Conservation (phyloP, 2,329 filamentous ascomycete genomes). For the Didymellaceae sp. region DNA sequence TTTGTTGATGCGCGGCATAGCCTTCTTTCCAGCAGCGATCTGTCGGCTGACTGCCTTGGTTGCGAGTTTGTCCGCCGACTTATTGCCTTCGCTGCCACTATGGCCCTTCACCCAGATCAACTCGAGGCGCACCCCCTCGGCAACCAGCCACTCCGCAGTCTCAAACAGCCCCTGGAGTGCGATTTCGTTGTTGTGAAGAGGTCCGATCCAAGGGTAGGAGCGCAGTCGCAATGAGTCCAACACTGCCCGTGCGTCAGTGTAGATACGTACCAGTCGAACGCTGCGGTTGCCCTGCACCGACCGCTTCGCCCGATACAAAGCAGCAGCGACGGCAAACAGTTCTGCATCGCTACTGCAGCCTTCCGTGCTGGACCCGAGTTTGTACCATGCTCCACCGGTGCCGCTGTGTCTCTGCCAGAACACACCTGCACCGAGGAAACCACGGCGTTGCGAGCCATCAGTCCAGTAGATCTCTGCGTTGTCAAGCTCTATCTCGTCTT, state of each 20-base stretch:
- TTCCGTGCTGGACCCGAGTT: conserved; percentile 1
- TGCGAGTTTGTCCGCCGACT: conserved; percentile 9
- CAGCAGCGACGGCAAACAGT: conserved; percentile 16
- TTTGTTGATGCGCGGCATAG: background rate
- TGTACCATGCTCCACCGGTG: background rate
- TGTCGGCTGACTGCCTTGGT: background rate
- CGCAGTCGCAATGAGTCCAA: background rate
- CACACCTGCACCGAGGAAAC: conserved; percentile 12
- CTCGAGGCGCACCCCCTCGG: background rate
- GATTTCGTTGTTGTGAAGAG: background rate
- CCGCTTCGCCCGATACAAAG: conserved; percentile 4
- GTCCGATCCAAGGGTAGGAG: background rate
- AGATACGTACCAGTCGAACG: conserved; percentile 10
- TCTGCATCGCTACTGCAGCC: conserved; percentile 10
- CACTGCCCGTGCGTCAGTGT: background rate
- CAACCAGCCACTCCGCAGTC: conserved; percentile 4
- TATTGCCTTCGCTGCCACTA: conserved; percentile 4
- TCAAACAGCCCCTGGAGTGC: conserved; percentile 5
- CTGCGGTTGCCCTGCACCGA: background rate
- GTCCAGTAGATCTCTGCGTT: conserved; percentile 3
- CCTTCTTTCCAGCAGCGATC: background rate
- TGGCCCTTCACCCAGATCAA: conserved; percentile 26
- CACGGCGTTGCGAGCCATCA: background rate
- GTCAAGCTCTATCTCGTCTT: background rate
- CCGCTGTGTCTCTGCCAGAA: background rate